These are phyloP conservation scores for Lactifluus pinguis DNA, from an alignment of 768 basidiomycete species.

Conservation along the genomic window DNA sequence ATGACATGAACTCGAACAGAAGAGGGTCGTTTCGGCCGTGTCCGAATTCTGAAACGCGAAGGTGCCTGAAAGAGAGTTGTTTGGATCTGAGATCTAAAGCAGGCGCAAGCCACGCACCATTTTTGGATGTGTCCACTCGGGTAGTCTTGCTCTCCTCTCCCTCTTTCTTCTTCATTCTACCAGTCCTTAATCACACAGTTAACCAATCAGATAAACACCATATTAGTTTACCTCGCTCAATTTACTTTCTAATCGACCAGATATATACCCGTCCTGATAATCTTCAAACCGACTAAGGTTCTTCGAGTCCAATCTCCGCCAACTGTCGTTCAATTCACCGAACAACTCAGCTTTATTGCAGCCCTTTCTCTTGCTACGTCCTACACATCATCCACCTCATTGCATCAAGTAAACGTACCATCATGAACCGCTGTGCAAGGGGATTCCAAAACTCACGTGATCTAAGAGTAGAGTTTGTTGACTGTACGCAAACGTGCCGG, in stretches of 20 bases:
- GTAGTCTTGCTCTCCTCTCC: conserved; percentile 18
- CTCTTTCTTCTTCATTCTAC: background rate
- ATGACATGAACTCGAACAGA: conserved; percentile 37
- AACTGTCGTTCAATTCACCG: background rate
- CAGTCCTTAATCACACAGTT: background rate
- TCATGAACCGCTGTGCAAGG: conserved; percentile 6
- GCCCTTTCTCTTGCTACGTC: background rate
- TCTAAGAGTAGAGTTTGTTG: conserved; percentile 22
- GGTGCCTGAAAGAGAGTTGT: background rate
- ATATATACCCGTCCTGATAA: background rate
- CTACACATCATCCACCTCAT: background rate
- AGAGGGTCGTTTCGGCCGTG: background rate
- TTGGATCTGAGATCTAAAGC: conserved; percentile 29
- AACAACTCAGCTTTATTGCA: background rate
- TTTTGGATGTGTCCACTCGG: conserved; percentile 29
- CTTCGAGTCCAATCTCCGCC: conserved; percentile 7
- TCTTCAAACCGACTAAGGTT: background rate
- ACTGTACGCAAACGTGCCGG: conserved; percentile 21
- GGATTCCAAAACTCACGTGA: conserved; percentile 18
- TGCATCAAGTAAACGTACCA: background rate
- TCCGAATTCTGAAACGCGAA: background rate
- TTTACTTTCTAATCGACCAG: background rate
- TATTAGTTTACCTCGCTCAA: background rate
- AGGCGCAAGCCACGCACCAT: conserved; percentile 28
- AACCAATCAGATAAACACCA: background rate